phyloP scores from a whole-genome alignment of 768 basidiomycete species.

The Coprinopsis cinerea region DNA sequence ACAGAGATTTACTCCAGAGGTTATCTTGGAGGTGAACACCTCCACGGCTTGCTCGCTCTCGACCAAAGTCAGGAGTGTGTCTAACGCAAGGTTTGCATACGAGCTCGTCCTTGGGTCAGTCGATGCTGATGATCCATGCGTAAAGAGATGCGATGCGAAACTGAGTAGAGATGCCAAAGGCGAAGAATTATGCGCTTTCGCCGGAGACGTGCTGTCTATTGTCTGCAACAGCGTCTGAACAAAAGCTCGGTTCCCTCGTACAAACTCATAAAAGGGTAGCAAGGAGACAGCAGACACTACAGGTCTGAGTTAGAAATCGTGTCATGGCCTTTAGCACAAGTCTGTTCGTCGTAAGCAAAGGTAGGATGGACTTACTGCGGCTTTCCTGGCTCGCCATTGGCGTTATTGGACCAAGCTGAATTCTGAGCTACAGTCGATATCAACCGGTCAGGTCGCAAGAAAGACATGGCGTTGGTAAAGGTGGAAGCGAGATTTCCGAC shows the following conservation, averaged over 20 bases:
- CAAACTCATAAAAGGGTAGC: slow-evolving; percentile 57
- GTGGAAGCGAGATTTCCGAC: background rate
- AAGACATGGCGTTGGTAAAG: background rate
- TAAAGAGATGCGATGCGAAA: slow-evolving; percentile 58
- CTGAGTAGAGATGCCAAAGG: slow-evolving; percentile 37
- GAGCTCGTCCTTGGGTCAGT: slow-evolving; percentile 52
- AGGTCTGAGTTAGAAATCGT: slow-evolving; percentile 35
- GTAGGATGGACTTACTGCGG: slow-evolving; percentile 2
- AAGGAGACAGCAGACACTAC: slow-evolving; percentile 54
- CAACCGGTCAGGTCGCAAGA: slow-evolving; percentile 3
- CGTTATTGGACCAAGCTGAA: background rate
- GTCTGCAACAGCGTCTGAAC: slow-evolving; percentile 38
- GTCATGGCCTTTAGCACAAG: background rate
- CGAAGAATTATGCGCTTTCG: slow-evolving; percentile 1
- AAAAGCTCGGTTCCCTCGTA: slow-evolving; percentile 46
- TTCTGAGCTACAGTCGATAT: background rate
- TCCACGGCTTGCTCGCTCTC: slow-evolving; percentile 45
- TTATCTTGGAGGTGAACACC: slow-evolving; percentile 35
- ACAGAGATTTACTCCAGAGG: slow-evolving; percentile 41
- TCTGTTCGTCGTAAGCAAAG: background rate
- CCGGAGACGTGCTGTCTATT: slow-evolving; percentile 22
- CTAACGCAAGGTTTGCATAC: slow-evolving; percentile 56
- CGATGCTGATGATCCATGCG: slow-evolving; percentile 61
- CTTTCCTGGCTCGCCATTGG: background rate
- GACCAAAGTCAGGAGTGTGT: slow-evolving; percentile 43